A percentile compares a stretch with the other conserved stretches of the same genome.
Evolutionary conservation across 345 rosid species (phyloP).

Genomic region (Rhodamnia rubescens): DNA sequence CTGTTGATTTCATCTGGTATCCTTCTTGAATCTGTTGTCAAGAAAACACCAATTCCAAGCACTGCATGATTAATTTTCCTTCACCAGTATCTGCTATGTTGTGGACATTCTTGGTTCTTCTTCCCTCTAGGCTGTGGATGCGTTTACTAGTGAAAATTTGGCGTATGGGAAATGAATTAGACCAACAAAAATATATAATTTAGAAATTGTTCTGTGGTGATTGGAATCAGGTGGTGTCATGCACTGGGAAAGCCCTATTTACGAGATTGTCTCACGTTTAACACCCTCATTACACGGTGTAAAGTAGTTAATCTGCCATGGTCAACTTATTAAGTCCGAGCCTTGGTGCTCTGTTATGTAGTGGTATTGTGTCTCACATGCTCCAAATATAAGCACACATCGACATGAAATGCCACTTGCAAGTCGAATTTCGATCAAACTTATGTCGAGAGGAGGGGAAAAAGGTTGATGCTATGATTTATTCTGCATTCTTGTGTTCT

Average conservation of each 20-base stretch:
- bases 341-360: neutral
- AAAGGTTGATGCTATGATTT: neutral
- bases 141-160: neutral
- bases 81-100: neutral
- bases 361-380: neutral
- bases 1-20: neutral
- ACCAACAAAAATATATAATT: neutral
- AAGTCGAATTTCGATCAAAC: neutral
- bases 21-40: neutral
- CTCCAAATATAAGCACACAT: neutral
- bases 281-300: neutral
- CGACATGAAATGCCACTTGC: neutral
- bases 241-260: neutral
- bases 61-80: neutral
- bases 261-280: neutral
- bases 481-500: neutral
- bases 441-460: neutral
- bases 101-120: neutral
- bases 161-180: neutral
- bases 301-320: neutral
- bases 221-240: neutral
- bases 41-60: neutral
- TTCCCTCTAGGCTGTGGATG: neutral
- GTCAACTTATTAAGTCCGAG: neutral
- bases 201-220: neutral